Base-by-base conservation (phyloP, 2,329 filamentous ascomycete species). In the Xylariaceae sp. region DNA sequence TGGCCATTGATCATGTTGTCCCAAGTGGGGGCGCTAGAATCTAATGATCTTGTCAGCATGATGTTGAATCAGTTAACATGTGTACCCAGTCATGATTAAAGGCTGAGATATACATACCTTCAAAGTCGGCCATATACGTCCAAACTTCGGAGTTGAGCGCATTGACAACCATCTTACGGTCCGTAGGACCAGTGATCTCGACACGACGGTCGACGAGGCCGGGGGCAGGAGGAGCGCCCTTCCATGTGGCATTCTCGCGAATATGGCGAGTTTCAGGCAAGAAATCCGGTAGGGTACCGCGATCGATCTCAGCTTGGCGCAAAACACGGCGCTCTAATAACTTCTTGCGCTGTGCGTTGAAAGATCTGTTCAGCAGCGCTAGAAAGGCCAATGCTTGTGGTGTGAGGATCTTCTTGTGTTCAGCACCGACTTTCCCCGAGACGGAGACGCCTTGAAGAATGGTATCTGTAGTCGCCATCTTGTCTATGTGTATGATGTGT, bases 51-150 rank as follows among this genome's bases (percentile, higher is more conserved):
- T 56, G 49, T 61, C 27, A 62, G 22, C 22, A 7, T 27, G 22
- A 27, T 27, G 4, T 27, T 27, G 22, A 27, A 36, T 10, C 15
- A 3, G 9, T 36, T 36, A 10, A 36, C 33, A 5, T 45, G 39
- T 35, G 18, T 42, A 12, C 19, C 19, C 36, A 36, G 45, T 36
- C 22, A 53, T 27, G 22, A 27, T 7, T 7, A 27, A 27, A 4
- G 22, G 22, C 14, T 49, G 15, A 46, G 35, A 22, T 11, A 36
- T 17, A 69, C 80, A 63, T 71, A 94, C 91, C 92, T 75, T 99
- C 94, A 60, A 99, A 95, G 72, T 99, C 94, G 42, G 94, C 94
- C 94, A 99, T 99, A 66, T 97, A 99, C 49, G 92, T 97, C 87
- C 89, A 97, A 19, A 97, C 94, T 65, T 97, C 82, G 41, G 92